Conservation (phyloP, 208 protist species). For the Wallacemonas sp. region DNA sequence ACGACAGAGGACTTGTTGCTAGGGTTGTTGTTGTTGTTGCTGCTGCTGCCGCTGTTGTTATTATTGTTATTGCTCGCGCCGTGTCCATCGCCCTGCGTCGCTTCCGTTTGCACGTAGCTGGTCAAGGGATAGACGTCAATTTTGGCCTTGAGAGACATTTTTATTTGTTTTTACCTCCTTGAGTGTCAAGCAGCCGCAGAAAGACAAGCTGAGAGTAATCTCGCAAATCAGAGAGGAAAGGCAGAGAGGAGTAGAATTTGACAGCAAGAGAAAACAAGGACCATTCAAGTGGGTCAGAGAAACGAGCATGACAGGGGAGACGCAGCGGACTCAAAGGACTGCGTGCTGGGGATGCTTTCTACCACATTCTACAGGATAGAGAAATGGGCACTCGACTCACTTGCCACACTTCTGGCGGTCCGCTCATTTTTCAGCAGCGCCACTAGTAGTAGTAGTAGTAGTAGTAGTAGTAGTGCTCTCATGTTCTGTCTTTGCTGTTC, state of each 20-base stretch:
- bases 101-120: conserved; percentile 59
- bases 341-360: too few species aligned
- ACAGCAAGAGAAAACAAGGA: not conserved
- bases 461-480: too few species aligned
- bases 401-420: too few species aligned
- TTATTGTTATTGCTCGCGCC: conserved; percentile 7
- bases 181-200: not conserved
- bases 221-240: not conserved
- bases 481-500: too few species aligned
- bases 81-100: conserved; percentile 23
- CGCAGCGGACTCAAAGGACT: too few species aligned
- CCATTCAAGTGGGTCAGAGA: too few species aligned
- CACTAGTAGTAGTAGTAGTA: too few species aligned
- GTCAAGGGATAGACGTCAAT: conserved; percentile 84
- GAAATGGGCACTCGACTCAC: too few species aligned
- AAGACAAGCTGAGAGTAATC: too few species aligned
- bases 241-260: not conserved
- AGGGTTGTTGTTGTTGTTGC: conserved; percentile 16
- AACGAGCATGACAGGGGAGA: too few species aligned
- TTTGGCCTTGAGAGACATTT: conserved; percentile 71
- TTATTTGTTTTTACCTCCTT: not conserved
- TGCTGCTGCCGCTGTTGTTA: conserved; percentile 7
- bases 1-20: conserved; percentile 15
- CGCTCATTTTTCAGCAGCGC: too few species aligned
- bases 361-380: too few species aligned